These are phyloP conservation scores for Xylaria nigripes DNA, from an alignment of 495 filamentous ascomycete species.

Conservation along the genomic window DNA sequence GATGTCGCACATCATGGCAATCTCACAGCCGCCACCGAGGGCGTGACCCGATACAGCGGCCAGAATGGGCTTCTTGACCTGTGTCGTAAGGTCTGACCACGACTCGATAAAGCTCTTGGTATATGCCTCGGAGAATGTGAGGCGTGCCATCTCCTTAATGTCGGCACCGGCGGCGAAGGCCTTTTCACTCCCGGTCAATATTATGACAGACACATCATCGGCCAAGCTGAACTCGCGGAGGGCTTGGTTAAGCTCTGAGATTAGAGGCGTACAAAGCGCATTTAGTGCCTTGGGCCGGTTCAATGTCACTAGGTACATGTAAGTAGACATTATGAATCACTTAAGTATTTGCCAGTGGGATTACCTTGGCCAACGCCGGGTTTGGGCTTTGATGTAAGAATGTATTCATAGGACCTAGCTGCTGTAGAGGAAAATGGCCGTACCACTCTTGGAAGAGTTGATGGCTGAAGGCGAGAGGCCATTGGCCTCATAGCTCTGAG, in stretches of 20 bases:
- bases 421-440: slow-evolving; percentile 51
- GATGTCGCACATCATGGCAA: slow-evolving; percentile 96
- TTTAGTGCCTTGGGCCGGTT: slow-evolving; percentile 94
- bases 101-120: slow-evolving; percentile 81
- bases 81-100: slow-evolving; percentile 76
- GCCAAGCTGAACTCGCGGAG: slow-evolving; percentile 64
- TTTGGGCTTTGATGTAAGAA: slow-evolving; percentile 72
- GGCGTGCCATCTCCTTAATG: slow-evolving; percentile 95
- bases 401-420: slow-evolving; percentile 61
- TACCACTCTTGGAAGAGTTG: slow-evolving; percentile 41
- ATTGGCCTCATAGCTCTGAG: slow-evolving; percentile 50
- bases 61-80: slow-evolving; percentile 84
- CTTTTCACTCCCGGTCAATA: slow-evolving; percentile 79
- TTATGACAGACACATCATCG: slow-evolving; percentile 60
- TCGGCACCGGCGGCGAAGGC: slow-evolving; percentile 96
- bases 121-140: slow-evolving; percentile 81
- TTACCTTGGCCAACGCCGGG: slow-evolving; percentile 84
- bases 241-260: slow-evolving; percentile 79
- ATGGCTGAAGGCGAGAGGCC: slow-evolving; percentile 48
- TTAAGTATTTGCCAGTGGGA: not conserved
- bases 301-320: slow-evolving; percentile 62
- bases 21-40: slow-evolving; percentile 89
- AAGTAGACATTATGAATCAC: slow-evolving; percentile 1
- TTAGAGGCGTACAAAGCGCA: slow-evolving; percentile 79
- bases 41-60: slow-evolving; percentile 91